Percentiles rank a stretch among this genome's conserved stretches.
phyloP scores from a whole-genome alignment of 1,284 basidiomycete species.

The Phellinidium pouzarii region DNA sequence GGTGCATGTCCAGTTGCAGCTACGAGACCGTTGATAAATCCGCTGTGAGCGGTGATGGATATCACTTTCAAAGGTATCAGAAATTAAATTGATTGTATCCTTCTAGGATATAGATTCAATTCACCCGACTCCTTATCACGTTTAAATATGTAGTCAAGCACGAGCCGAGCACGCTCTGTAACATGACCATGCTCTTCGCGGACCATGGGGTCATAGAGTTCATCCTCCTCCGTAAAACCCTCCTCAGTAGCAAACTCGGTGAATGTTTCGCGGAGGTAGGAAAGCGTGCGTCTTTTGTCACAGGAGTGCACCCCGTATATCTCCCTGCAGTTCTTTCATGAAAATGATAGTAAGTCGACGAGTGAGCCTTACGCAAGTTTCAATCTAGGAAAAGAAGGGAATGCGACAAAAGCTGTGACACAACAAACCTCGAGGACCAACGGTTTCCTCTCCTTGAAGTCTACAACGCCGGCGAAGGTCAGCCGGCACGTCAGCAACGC shows the following conservation, averaged over 20 bases:
- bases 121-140: slow-evolving; percentile 43
- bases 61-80: slow-evolving; percentile 36
- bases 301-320: slow-evolving; percentile 68
- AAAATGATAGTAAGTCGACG: background rate
- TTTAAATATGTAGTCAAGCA: slow-evolving; percentile 61
- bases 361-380: background rate
- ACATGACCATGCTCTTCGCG: slow-evolving; percentile 60
- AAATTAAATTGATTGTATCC: background rate
- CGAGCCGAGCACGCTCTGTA: slow-evolving; percentile 43
- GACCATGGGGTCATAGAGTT: slow-evolving; percentile 56
- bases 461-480: slow-evolving; percentile 46
- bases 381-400: background rate
- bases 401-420: background rate
- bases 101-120: slow-evolving; percentile 21
- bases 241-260: slow-evolving; percentile 60
- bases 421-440: slow-evolving; percentile 27
- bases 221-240: slow-evolving; percentile 67
- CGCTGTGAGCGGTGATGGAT: slow-evolving; percentile 59
- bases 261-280: slow-evolving; percentile 50
- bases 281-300: slow-evolving; percentile 54
- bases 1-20: slow-evolving; percentile 35
- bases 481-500: slow-evolving; percentile 63
- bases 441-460: slow-evolving; percentile 23
- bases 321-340: slow-evolving; percentile 59
- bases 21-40: slow-evolving; percentile 51